Conservation (phyloP, 805 yeast genomes). For the Starmera quercuum region DNA sequence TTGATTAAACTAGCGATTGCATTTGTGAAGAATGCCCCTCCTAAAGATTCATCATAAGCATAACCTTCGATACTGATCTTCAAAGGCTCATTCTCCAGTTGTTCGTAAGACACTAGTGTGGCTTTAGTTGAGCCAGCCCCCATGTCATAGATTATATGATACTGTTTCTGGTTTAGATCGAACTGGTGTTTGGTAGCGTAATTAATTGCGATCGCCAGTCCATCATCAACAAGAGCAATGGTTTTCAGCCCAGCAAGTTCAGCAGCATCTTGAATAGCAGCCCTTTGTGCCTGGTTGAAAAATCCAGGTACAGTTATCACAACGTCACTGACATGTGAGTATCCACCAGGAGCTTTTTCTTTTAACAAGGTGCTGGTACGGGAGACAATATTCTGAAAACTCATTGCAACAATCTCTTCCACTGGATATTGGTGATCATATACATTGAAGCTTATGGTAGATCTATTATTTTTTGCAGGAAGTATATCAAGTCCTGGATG, state of each 20-base stretch:
- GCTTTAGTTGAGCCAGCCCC: constrained; percentile 92
- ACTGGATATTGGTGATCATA: constrained; percentile 42
- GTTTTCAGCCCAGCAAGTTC: constrained; percentile 59
- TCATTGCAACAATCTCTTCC: constrained; percentile 86
- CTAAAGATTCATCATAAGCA: constrained; percentile 58
- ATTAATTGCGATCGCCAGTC: constrained; percentile 83
- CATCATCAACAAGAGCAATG: constrained; percentile 76
- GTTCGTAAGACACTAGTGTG: constrained; percentile 63
- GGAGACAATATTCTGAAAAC: constrained; percentile 50
- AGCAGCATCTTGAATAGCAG: constrained; percentile 65
- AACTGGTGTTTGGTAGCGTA: constrained; percentile 56
- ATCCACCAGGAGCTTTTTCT: constrained; percentile 41
- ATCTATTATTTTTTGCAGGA: constrained; percentile 34
- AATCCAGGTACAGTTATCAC: constrained; percentile 76
- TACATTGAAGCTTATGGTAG: constrained; percentile 50
- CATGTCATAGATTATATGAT: constrained; percentile 76
- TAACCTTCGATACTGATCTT: constrained; percentile 63
- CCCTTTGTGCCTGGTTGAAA: constrained; percentile 57
- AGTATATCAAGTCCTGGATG: constrained; percentile 57
- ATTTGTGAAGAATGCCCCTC: constrained; percentile 71
- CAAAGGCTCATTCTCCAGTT: constrained; percentile 32
- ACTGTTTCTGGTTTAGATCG: constrained; percentile 34
- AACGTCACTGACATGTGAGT: constrained; percentile 48
- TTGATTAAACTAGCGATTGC: constrained; percentile 54
- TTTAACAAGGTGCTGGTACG: constrained; percentile 61